phyloP scores from a whole-genome alignment of 2,329 filamentous ascomycete genomes.

The Aspergillus fijiensis region DNA sequence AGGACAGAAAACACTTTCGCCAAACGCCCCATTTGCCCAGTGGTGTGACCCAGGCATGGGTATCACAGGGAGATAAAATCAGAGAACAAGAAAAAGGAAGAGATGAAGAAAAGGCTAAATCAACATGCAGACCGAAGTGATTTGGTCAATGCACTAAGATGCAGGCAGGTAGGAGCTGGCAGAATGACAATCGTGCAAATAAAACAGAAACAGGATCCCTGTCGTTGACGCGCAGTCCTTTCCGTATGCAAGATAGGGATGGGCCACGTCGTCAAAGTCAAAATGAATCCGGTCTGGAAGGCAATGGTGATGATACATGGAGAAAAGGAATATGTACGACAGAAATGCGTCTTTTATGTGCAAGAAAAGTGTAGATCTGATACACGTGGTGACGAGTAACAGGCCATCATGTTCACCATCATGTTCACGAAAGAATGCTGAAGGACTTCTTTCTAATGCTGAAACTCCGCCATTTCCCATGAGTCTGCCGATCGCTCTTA shows the following conservation, averaged over 20 bases:
- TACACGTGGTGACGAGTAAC: slow-evolving; percentile 7
- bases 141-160: slow-evolving; percentile 12
- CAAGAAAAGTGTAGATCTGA: slow-evolving; percentile 15
- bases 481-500: slow-evolving; percentile 20
- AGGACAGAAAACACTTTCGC: slow-evolving; percentile 8
- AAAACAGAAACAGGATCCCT: slow-evolving; percentile 15
- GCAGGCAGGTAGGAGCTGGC: slow-evolving; percentile 7
- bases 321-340: slow-evolving; percentile 24
- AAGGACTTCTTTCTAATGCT: slow-evolving; percentile 48
- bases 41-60: slow-evolving; percentile 25
- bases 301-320: slow-evolving; percentile 32
- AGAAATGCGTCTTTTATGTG: slow-evolving; percentile 28
- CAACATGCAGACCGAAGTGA: slow-evolving; percentile 10
- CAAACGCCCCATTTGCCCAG: slow-evolving; percentile 25
- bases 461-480: slow-evolving; percentile 42
- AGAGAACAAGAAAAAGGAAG: slow-evolving; percentile 8
- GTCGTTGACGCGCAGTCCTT: slow-evolving; percentile 5
- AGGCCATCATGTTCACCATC: slow-evolving; percentile 7
- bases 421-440: slow-evolving; percentile 31
- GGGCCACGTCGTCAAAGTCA: slow-evolving; percentile 14
- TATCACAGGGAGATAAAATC: slow-evolving; percentile 24
- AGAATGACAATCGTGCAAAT: slow-evolving; percentile 8
- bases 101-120: slow-evolving; percentile 13
- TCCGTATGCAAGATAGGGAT: slow-evolving; percentile 8
- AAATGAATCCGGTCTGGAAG: slow-evolving; percentile 17